Evolutionary conservation across 805 yeast genomes (phyloP).

Genomic region (Ogataea minuta): DNA sequence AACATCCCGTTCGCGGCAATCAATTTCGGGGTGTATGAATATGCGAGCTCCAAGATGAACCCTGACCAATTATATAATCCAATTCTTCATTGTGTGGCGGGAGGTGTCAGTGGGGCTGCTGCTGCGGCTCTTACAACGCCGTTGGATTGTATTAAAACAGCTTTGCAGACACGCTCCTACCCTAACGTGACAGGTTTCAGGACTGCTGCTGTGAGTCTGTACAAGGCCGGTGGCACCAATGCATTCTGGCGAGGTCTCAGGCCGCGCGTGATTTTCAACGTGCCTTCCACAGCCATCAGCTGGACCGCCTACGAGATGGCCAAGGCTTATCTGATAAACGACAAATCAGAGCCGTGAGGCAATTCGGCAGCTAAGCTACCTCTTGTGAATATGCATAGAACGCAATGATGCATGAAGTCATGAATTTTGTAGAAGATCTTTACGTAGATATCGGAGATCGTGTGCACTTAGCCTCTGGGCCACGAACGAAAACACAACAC

Average conservation of each 20-base stretch:
- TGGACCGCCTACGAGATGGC: constrained; percentile 99
- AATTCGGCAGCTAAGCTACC: background rate
- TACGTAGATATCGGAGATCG: constrained; percentile 5
- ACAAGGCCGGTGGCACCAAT: constrained; percentile 51
- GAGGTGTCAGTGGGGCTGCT: constrained; percentile 90
- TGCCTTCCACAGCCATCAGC: constrained; percentile 94
- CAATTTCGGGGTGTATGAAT: constrained; percentile 90
- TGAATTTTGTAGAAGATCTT: constrained; percentile 3
- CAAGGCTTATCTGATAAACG: constrained; percentile 56
- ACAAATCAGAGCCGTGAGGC: constrained; percentile 5
- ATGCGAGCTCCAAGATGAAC: constrained; percentile 71
- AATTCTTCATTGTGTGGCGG: constrained; percentile 84
- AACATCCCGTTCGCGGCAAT: constrained; percentile 94
- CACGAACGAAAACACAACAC: constrained; percentile 76
- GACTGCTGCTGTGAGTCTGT: constrained; percentile 70
- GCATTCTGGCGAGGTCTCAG: constrained; percentile 84
- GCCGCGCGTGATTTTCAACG: constrained; percentile 88
- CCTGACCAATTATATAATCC: constrained; percentile 84
- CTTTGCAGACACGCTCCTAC: constrained; percentile 77
- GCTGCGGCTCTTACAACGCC: constrained; percentile 97
- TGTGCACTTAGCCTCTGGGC: constrained; percentile 51
- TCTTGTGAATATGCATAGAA: constrained; percentile 12
- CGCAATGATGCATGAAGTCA: constrained; percentile 11
- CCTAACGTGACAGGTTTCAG: constrained; percentile 61
- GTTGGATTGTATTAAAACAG: constrained; percentile 88